Evolutionary conservation across 768 basidiomycete genomes (phyloP), one percentile per base, ranked within the genome.

Genomic region (Fistulinella prunicolor): DNA sequence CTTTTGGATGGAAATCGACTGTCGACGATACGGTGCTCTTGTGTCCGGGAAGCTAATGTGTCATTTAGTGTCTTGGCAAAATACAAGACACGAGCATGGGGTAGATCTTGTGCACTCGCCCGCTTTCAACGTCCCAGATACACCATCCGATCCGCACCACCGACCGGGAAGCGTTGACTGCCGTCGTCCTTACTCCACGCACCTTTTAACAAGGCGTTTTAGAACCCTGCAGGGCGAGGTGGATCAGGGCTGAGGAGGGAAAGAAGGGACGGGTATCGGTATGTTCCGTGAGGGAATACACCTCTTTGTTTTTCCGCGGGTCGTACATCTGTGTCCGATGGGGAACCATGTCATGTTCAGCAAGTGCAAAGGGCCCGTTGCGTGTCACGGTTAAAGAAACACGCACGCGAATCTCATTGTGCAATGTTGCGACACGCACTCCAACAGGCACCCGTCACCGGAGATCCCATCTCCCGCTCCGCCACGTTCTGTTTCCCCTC

Each of bases 1-100:
- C 94, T 61, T 85, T 91, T 9, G 95, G 94, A 65, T 95, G 93
- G 75, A 95, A 96, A 58, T 95, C 96, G 0, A 93, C 91, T n/a
- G n/a, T n/a, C n/a, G 86, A 74, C 1, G 92, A 94, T 13, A 98
- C 94, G 0, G 94, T 94, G 10, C 95, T 94, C 66, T 92, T 96
- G 67, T 99, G 95, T 13, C 95, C 95, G 32, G 95, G 92, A 47
- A 97, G 78, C 89, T 90, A 51, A 14, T 14, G 30, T 32, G 6
- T 32, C 7, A 32, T n/a, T n/a, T n/a, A n/a, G n/a, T n/a, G n/a
- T n/a, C n/a, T n/a, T n/a, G n/a, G n/a, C n/a, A 17, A 47, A n/a
- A 24, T 38, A 44, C 40, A 17, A 35, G 24, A 38, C 32, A 29
- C 32, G 53, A 4, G 13, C 4, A 32, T 28, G 26, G 26, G 59